Conservation (phyloP, 2,329 filamentous ascomycete genomes). For the Calonectria pteridis region DNA sequence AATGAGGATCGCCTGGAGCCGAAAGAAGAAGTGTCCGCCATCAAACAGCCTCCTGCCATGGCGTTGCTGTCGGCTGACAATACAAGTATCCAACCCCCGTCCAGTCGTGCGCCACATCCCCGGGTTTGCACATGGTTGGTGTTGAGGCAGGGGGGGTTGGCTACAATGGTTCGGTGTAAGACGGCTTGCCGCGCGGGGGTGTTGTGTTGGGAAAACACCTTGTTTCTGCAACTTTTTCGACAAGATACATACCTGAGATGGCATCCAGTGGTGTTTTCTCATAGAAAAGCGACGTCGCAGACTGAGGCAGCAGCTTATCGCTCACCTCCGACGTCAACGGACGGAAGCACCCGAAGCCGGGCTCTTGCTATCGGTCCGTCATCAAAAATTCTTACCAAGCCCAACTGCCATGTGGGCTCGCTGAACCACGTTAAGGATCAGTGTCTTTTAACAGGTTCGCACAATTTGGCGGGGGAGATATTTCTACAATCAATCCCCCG, state of each 20-base stretch:
- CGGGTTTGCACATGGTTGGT: background rate
- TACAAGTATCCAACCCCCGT: background rate
- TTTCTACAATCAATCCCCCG: constrained; percentile 2
- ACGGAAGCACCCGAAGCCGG: constrained; percentile 25
- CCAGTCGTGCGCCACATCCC: constrained; percentile 15
- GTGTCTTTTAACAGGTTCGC: background rate
- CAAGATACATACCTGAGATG: background rate
- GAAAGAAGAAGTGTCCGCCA: background rate
- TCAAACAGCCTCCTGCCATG: background rate
- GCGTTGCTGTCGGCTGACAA: constrained; percentile 17
- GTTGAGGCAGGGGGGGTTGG: background rate
- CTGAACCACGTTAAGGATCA: background rate
- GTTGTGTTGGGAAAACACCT: background rate
- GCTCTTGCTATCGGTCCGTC: constrained; percentile 22
- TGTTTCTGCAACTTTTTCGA: background rate
- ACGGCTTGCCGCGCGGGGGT: background rate
- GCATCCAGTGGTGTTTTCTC: background rate
- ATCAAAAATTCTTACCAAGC: constrained; percentile 7
- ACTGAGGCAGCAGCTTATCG: background rate
- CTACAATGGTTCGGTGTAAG: background rate
- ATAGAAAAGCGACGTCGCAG: background rate
- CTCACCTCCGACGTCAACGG: constrained; percentile 22
- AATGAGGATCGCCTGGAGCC: background rate
- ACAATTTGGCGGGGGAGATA: background rate
- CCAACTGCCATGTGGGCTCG: background rate